A percentile compares a stretch with the other conserved stretches of the same genome.
phyloP scores from a whole-genome alignment of 1,139 yeast species.

The Schwanniomyces etchellsii region DNA sequence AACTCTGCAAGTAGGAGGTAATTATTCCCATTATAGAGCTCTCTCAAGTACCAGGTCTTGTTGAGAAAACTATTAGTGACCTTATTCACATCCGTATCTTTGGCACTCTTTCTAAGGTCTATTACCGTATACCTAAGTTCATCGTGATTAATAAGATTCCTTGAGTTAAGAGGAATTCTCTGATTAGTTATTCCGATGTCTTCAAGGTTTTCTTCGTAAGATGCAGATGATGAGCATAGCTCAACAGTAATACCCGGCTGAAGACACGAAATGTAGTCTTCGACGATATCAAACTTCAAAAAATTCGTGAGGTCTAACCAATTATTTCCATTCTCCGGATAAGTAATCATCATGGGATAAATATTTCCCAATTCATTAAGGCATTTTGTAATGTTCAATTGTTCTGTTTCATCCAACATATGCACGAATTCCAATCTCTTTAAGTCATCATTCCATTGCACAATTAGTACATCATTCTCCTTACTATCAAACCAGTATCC shows the following conservation, averaged over 20 bases:
- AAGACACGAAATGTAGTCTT: conserved; percentile 15
- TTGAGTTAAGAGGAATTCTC: conserved; percentile 6
- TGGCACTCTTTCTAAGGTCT: conserved; percentile 12
- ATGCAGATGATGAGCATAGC: conserved; percentile 21
- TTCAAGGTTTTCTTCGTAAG: conserved; percentile 23
- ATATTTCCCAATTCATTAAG: conserved; percentile 13
- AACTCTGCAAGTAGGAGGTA: conserved; percentile 21
- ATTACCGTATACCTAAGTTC: conserved; percentile 21
- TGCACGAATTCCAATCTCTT: conserved; percentile 4
- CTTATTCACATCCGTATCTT: conserved; percentile 4
- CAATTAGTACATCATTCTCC: conserved; percentile 14
- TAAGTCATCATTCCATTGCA: conserved; percentile 8
- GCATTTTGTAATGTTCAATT: conserved; percentile 9
- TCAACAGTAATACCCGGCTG: conserved; percentile 6
- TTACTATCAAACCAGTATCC: conserved; percentile 23
- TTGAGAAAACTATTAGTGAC: conserved; percentile 20
- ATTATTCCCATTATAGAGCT: conserved; percentile 16
- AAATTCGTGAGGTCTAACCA: conserved; percentile 14
- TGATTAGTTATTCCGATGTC: conserved; percentile 12
- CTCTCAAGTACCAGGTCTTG: conserved; percentile 22
- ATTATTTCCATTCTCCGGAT: conserved; percentile 13
- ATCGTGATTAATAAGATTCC: conserved; percentile 6
- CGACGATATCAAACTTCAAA: conserved; percentile 17
- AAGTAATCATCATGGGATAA: conserved; percentile 18
- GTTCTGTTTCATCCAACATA: conserved; percentile 6